These are phyloP conservation scores for Licmophora abbreviata DNA, from an alignment of 108 stramenopile genomes.

Conservation along the genomic window DNA sequence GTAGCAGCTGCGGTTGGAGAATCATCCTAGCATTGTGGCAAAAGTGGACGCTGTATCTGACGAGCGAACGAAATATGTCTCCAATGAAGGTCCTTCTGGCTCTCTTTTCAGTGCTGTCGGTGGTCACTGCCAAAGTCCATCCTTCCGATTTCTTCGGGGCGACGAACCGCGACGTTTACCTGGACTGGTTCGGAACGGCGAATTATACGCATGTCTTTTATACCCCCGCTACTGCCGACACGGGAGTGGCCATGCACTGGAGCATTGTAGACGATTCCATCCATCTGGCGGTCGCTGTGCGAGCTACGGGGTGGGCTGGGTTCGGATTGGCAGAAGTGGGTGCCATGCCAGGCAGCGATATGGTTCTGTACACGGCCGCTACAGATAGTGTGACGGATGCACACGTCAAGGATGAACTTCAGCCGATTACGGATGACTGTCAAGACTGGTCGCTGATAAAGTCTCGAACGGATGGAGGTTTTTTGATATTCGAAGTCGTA, in stretches of 20 bases:
- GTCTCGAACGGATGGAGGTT: constrained; percentile 13
- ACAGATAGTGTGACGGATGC: constrained; percentile 25
- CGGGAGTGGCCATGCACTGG: constrained; percentile 33
- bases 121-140: background rate
- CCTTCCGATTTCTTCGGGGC: background rate
- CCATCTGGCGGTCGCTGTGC: constrained; percentile 25
- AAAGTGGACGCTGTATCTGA: too few species aligned
- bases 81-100: too few species aligned
- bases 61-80: too few species aligned
- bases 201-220: background rate
- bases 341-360: constrained; percentile 35
- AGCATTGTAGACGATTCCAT: constrained; percentile 15
- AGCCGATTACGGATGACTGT: constrained; percentile 1
- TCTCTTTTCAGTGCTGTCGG: background rate
- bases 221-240: background rate
- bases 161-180: background rate
- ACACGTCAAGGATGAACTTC: constrained; percentile 4
- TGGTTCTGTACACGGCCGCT: constrained; percentile 18
- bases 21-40: too few species aligned
- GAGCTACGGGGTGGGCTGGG: constrained; percentile 35
- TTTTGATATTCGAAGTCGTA: constrained; percentile 36
- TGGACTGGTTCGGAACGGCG: background rate
- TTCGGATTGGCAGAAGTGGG: constrained; percentile 36
- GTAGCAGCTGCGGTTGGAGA: too few species aligned
- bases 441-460: constrained; percentile 32